A percentile compares a stretch with the other conserved stretches of the same genome.
phyloP scores from a whole-genome alignment of 2,329 filamentous ascomycete species.

The Colletotrichum liaoningense region DNA sequence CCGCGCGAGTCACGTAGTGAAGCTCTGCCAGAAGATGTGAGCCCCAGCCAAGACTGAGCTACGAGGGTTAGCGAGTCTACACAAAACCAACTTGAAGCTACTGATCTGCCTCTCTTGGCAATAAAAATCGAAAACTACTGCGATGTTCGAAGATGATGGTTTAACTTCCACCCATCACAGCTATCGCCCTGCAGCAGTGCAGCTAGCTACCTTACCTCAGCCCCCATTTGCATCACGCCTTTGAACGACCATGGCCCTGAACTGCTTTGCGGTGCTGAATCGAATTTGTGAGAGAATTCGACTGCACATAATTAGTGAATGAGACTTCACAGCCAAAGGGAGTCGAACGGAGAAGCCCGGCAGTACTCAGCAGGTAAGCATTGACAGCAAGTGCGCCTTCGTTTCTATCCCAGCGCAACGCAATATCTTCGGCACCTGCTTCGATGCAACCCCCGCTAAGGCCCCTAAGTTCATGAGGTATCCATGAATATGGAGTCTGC shows the following conservation, averaged over 20 bases:
- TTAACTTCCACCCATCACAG: not conserved
- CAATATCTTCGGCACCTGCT: not conserved
- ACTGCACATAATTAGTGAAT: too few species aligned
- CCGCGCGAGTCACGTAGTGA: constrained; percentile 15
- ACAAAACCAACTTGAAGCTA: constrained; percentile 12
- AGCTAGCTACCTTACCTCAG: not conserved
- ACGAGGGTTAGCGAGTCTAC: constrained; percentile 22
- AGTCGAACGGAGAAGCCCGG: not conserved
- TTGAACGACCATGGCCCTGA: too few species aligned
- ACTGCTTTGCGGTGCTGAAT: not conserved
- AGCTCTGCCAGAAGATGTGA: not conserved
- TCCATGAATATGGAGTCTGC: not conserved
- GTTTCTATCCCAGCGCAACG: not conserved
- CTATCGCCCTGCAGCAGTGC: too few species aligned
- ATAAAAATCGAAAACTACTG: not conserved
- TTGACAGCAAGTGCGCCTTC: not conserved
- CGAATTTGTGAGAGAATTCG: not conserved
- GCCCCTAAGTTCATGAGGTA: not conserved
- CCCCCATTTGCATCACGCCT: too few species aligned
- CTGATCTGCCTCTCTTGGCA: constrained; percentile 17
- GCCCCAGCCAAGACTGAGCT: constrained; percentile 21
- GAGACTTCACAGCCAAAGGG: too few species aligned
- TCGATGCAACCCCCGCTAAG: not conserved
- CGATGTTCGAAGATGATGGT: not conserved
- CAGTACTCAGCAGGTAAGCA: too few species aligned